These are phyloP conservation scores for Trichoderma simmonsii DNA, from an alignment of 2,329 filamentous ascomycete genomes.

Conservation along the genomic window DNA sequence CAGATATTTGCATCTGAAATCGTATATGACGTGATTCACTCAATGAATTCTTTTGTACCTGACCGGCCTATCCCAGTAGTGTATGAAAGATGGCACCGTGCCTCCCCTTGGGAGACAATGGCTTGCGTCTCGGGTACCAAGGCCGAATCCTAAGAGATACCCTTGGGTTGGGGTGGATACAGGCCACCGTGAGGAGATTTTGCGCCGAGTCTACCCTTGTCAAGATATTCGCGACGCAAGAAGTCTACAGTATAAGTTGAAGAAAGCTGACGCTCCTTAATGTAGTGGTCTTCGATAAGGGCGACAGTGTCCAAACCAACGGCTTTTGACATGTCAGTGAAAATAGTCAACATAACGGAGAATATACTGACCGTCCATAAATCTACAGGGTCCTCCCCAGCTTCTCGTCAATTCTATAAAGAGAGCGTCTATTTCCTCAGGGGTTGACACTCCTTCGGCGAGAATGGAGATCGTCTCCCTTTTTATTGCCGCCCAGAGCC, in stretches of 20 bases:
- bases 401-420: neutral
- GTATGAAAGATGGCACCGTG: neutral
- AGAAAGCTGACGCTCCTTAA: neutral
- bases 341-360: neutral
- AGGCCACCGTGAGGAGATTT: neutral
- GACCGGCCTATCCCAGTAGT: too few relatives aligned
- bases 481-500: neutral
- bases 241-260: neutral
- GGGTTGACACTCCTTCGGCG: neutral
- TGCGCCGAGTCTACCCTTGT: neutral
- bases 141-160: neutral
- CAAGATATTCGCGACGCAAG: neutral
- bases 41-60: neutral
- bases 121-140: neutral
- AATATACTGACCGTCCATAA: neutral
- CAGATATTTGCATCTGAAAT: neutral
- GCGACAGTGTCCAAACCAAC: neutral
- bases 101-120: neutral
- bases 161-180: neutral
- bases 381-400: neutral
- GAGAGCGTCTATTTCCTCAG: neutral
- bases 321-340: neutral
- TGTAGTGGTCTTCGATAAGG: neutral
- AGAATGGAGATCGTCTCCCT: neutral
- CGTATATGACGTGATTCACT: neutral